A percentile compares a stretch with the other conserved stretches of the same genome.
These are phyloP conservation scores for Diaporthe helianthi DNA, from an alignment of 2,329 filamentous ascomycete species.

Conservation along the genomic window DNA sequence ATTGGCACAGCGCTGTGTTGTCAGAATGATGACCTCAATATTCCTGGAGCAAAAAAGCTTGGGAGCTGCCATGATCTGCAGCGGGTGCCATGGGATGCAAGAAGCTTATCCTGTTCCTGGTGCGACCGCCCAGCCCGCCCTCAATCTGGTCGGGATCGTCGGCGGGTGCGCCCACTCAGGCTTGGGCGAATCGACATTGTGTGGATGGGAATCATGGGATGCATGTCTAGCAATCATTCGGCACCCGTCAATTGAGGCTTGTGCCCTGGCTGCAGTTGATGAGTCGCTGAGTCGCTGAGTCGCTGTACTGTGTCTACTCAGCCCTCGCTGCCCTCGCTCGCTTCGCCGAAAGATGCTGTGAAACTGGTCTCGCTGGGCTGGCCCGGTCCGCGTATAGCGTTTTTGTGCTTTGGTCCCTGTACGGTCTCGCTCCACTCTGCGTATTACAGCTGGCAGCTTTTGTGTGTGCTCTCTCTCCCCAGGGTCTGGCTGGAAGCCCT, in stretches of 20 bases:
- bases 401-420: slow-evolving; percentile 4
- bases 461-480: not conserved
- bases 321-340: not conserved
- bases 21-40: slow-evolving; percentile 24
- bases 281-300: no score
- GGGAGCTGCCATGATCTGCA: slow-evolving; percentile 9
- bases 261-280: not conserved
- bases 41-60: not conserved
- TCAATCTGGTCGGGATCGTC: slow-evolving; percentile 12
- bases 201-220: not conserved
- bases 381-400: not conserved
- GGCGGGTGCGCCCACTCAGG: not conserved
- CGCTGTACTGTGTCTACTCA: no score
- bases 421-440: not conserved
- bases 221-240: slow-evolving; percentile 11
- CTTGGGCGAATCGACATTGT: slow-evolving; percentile 9
- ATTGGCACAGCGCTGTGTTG: slow-evolving; percentile 7
- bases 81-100: slow-evolving; percentile 4
- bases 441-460: slow-evolving; percentile 1
- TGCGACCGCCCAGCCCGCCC: not conserved
- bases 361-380: slow-evolving; percentile 19
- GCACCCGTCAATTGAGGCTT: not conserved
- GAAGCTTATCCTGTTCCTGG: slow-evolving; percentile 22
- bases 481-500: not conserved
- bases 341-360: not conserved